These are phyloP conservation scores for Aspergillus transmontanensis DNA, from an alignment of 2,329 filamentous ascomycete genomes.

Conservation along the genomic window DNA sequence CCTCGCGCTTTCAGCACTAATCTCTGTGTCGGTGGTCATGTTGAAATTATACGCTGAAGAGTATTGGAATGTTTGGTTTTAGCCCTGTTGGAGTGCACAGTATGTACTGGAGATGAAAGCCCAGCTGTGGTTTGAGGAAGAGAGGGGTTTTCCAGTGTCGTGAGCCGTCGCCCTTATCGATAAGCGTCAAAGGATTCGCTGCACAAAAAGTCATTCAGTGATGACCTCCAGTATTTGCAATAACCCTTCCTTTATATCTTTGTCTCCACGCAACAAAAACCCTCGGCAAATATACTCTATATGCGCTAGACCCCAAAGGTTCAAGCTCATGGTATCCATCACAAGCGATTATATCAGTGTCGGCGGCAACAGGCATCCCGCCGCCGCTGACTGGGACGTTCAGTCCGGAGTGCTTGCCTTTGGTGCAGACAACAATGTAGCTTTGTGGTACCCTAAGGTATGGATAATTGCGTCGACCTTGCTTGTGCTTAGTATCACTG, in stretches of 20 bases:
- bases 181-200: conserved; percentile 29
- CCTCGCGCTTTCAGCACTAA: conserved; percentile 6
- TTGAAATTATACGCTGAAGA: background rate
- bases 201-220: conserved; percentile 25
- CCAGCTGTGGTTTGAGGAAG: background rate
- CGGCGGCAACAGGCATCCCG: conserved; percentile 87
- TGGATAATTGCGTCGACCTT: conserved; percentile 30
- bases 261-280: background rate
- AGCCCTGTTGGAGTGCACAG: background rate
- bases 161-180: conserved; percentile 38
- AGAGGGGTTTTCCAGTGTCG: conserved; percentile 20
- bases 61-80: background rate
- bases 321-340: conserved; percentile 39
- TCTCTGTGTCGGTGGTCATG: conserved; percentile 15
- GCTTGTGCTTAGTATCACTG: background rate
- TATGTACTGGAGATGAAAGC: background rate
- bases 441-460: conserved; percentile 81
- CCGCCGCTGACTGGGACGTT: conserved; percentile 84
- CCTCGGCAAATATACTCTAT: background rate
- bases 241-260: background rate
- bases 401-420: conserved; percentile 75
- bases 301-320: background rate
- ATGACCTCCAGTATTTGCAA: conserved; percentile 5
- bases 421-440: conserved; percentile 85
- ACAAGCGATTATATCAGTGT: conserved; percentile 64